Base-by-base conservation (phyloP, 2,329 filamentous ascomycete genomes). In the Penicillium sp. region DNA sequence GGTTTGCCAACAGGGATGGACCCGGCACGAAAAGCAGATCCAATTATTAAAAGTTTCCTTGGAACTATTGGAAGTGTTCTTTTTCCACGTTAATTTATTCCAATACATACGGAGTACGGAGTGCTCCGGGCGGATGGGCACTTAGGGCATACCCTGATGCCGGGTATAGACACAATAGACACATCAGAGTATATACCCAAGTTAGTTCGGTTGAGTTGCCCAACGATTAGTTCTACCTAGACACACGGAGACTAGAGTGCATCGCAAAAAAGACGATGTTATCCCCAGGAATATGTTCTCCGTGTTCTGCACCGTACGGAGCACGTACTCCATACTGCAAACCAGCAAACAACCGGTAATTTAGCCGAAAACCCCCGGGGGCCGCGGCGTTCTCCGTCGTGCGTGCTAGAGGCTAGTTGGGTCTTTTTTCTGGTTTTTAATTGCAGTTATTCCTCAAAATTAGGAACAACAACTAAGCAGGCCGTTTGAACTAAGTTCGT, bases 401-500 rank as follows among this genome's bases (percentile, higher is more conserved):
- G 28, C 28, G 28, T 33, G 28, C 28, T 33, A 33, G 28, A 33
- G 30, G 30, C 30, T 42, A 20, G 38, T 38, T 38, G 9, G 5
- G n/a, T 21, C 18, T 43, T 43, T 14, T 14, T 18, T 42, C n/a
- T 8, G n/a, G 38, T 5, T 42, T 20, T 20, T 11, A 3, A 35
- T 35, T 35, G 30, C 8, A 9, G 12, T 38, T 40, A 49, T 48
- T 35, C 46, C 56, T 58, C 56, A 58, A 58, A 58, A 54, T 49
- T 58, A 53, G 51, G 56, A 48, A 54, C 56, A 57, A 16, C 9
- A 35, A 35, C 16, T 33, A 33, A 46, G n/a, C 50, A 47, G 30
- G 49, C 51, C 56, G 56, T 57, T 58, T 58, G 51, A 38, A 54
- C 50, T 58, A 58, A 55, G 33, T 58, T 53, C 47, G 52, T 58